A percentile compares a stretch with the other conserved stretches of the same genome.
These are phyloP conservation scores for Hypoxylon sp. DNA, from an alignment of 2,329 filamentous ascomycete genomes.

Conservation along the genomic window DNA sequence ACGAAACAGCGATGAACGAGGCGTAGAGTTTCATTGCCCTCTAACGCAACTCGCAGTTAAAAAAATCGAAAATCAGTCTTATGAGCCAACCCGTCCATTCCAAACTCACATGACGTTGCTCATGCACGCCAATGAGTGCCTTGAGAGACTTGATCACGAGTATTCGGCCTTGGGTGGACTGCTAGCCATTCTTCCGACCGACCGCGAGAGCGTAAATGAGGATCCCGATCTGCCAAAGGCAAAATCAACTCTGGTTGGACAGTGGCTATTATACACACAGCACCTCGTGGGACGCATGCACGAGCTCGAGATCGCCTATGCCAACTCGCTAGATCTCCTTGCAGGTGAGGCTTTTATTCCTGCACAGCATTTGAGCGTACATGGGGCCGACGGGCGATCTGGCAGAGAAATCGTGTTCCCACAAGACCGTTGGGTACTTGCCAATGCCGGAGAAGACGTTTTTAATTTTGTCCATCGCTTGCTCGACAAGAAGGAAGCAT, in stretches of 20 bases:
- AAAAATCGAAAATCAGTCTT: conserved; percentile 37
- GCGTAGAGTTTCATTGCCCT: conserved; percentile 64
- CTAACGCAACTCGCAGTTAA: conserved; percentile 54
- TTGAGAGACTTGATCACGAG: conserved; percentile 73
- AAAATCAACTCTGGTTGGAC: conserved; percentile 69
- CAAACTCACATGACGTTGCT: conserved; percentile 66
- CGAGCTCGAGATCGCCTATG: conserved; percentile 69
- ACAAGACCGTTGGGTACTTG: conserved; percentile 70
- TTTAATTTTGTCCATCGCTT: conserved; percentile 62
- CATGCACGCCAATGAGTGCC: conserved; percentile 71
- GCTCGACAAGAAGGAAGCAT: conserved; percentile 64
- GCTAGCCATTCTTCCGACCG: conserved; percentile 67
- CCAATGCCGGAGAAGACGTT: conserved; percentile 68
- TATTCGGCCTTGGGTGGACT: conserved; percentile 70
- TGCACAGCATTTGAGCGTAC: conserved; percentile 65
- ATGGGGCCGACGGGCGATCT: conserved; percentile 68
- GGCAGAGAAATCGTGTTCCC: conserved; percentile 68
- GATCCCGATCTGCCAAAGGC: conserved; percentile 58
- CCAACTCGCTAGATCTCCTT: conserved; percentile 66
- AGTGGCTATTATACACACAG: conserved; percentile 70
- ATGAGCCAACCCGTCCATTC: conserved; percentile 56
- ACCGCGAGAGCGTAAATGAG: conserved; percentile 54
- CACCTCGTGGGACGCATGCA: conserved; percentile 69
- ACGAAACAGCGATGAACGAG: conserved; percentile 59
- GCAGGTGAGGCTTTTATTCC: conserved; percentile 66